Percentiles rank a stretch among this genome's conserved stretches.
Conservation (phyloP, 2,329 filamentous ascomycete genomes). For the Polychaeton citri region DNA sequence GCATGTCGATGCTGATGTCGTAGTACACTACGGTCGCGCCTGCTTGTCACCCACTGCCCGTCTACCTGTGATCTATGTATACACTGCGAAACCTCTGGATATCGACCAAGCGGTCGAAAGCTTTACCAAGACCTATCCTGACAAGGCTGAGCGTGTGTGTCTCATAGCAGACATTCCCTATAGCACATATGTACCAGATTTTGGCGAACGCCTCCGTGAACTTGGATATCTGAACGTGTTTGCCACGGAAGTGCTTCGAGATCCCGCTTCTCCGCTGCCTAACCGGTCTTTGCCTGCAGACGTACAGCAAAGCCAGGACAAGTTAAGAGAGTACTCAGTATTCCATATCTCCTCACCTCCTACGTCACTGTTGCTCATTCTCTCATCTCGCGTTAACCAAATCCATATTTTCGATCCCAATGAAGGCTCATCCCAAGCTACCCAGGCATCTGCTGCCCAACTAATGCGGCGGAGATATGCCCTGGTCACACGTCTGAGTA, state of each 20-base stretch:
- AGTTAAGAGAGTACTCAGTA: constrained; percentile 55
- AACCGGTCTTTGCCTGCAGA: constrained; percentile 58
- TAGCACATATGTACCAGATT: constrained; percentile 52
- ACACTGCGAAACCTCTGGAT: constrained; percentile 61
- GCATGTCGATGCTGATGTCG: constrained; percentile 77
- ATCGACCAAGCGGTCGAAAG: constrained; percentile 42
- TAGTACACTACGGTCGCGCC: constrained; percentile 86
- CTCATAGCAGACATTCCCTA: constrained; percentile 87
- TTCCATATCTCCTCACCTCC: constrained; percentile 79
- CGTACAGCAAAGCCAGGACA: constrained; percentile 30
- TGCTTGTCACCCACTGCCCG: constrained; percentile 83
- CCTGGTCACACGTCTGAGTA: constrained; percentile 65
- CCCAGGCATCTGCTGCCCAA: constrained; percentile 37
- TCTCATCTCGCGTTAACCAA: constrained; percentile 66
- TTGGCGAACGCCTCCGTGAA: constrained; percentile 43
- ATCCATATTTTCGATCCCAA: constrained; percentile 63
- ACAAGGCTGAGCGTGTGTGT: constrained; percentile 51
- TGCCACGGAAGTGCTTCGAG: constrained; percentile 58
- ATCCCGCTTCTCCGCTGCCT: constrained; percentile 69
- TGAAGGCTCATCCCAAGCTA: constrained; percentile 13
- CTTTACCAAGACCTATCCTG: constrained; percentile 57
- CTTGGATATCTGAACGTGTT: constrained; percentile 59
- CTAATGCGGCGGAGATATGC: constrained; percentile 76
- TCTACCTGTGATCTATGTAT: constrained; percentile 80
- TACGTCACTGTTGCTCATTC: constrained; percentile 69